Evolutionary conservation across 441 rosid species (phyloP), one percentile per base, ranked within the genome.

Genomic region (Cnidoscolus chayamansa): DNA sequence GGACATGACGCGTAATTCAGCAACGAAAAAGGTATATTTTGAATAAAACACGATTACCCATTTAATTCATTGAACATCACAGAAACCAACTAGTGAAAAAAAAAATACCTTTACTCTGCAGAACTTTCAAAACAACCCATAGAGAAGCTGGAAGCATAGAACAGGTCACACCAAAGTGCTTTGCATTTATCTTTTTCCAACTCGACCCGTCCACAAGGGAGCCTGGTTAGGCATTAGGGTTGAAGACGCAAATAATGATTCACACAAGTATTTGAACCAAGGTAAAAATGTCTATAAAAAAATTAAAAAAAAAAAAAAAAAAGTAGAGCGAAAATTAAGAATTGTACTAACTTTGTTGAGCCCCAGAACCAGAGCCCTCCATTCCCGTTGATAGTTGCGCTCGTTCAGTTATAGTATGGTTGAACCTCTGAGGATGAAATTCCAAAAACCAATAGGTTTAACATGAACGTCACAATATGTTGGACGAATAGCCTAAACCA

Each of bases 141-240:
- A 98, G 71, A 2, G 80, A 69, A 1, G 69, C 19, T 0, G 98
- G 90, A 78, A 95, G 84, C 91, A 78, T 81, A 31, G 80, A 77
- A 65, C 75, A 60, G 12, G 59, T 65, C 51, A 93, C 76, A 32
- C 98, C 96, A 72, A 77, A 68, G 32, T 19, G 70, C 72, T 74
- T 78, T 10, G 94, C 85, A 64, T 83, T 81, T 54, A 88, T 63
- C 63, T 80, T 91, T 77, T 79, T 87, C 94, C 96, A 95, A 59
- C 87, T 88, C 0, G 90, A 89, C 72, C 67, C 73, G 72, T 87
- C 90, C 76, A 85, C 83, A 81, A 62, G 63, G 63, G 55, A 37
- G 19, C 77, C 83, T 85, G 70, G 61, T 59, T 30, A 67, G 35
- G 61, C 35, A 37, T 65, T 45, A 25, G 3, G 55, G 32, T 10